Percentiles rank a stretch among this genome's conserved stretches.
phyloP scores from a whole-genome alignment of 129 eudicot species.

The Flaveria trinervia region DNA sequence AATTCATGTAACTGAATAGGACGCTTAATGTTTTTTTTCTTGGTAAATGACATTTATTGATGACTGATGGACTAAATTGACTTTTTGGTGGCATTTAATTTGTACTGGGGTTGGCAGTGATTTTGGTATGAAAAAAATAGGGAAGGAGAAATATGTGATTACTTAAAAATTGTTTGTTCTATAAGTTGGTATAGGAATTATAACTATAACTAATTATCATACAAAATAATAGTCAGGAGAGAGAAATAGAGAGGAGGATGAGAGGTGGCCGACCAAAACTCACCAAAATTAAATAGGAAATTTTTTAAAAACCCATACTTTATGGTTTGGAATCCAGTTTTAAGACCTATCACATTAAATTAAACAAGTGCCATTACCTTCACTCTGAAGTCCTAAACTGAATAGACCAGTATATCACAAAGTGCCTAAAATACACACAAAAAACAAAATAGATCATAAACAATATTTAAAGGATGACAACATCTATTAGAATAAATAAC shows the following conservation, averaged over 20 bases:
- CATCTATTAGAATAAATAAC: conserved; percentile 7
- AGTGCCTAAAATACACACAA: neutral
- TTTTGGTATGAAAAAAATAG: neutral
- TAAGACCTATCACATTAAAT: neutral
- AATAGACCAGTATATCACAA: neutral
- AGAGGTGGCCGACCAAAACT: neutral
- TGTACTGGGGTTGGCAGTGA: neutral
- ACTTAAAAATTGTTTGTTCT: neutral
- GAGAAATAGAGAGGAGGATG: neutral
- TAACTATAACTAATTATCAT: neutral
- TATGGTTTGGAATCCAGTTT: neutral
- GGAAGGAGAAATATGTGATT: neutral
- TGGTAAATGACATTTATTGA: conserved; percentile 6
- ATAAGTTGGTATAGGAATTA: neutral
- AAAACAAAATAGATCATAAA: conserved; percentile 8
- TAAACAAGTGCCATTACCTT: neutral
- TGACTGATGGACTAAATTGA: conserved; percentile 12
- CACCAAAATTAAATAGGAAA: neutral
- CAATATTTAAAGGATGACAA: conserved; percentile 5
- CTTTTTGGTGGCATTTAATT: neutral
- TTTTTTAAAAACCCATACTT: neutral
- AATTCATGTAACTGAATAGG: neutral
- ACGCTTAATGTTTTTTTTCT: neutral
- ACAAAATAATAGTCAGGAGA: neutral
- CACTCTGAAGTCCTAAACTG: neutral